These are phyloP conservation scores for Cyberlindnera suaveolens DNA, from an alignment of 805 yeast species.

Conservation along the genomic window DNA sequence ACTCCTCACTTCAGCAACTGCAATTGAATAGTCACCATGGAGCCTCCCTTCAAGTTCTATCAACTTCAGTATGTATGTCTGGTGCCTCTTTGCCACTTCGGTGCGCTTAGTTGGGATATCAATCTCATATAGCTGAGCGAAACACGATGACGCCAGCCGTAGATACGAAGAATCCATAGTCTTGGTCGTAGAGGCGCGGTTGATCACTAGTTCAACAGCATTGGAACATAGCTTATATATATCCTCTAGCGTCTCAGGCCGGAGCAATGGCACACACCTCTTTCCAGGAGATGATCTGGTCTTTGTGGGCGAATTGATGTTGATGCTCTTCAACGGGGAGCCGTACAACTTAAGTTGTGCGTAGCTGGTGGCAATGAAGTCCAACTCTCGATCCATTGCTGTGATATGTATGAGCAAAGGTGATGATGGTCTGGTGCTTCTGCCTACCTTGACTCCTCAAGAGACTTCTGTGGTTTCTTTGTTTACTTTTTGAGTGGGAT, in stretches of 20 bases:
- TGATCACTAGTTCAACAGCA: slow-evolving; percentile 19
- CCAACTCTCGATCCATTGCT: slow-evolving; percentile 18
- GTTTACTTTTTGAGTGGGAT: too few species aligned
- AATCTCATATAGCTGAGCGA: slow-evolving; percentile 17
- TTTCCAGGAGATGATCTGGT: slow-evolving; percentile 8
- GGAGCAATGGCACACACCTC: slow-evolving; percentile 1
- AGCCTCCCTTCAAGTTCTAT: slow-evolving; percentile 18
- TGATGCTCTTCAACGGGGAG: slow-evolving; percentile 18
- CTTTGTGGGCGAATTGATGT: slow-evolving; percentile 20
- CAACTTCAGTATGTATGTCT: slow-evolving; percentile 16
- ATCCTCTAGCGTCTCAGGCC: slow-evolving; percentile 11
- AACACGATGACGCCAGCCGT: slow-evolving; percentile 18
- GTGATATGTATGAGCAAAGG: too few species aligned
- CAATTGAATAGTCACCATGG: slow-evolving; percentile 2
- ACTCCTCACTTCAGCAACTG: slow-evolving; percentile 6
- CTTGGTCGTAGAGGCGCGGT: slow-evolving; percentile 8
- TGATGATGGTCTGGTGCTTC: too few species aligned
- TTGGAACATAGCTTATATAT: slow-evolving; percentile 15
- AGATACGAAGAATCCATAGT: slow-evolving; percentile 15
- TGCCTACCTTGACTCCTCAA: too few species aligned
- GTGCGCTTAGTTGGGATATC: slow-evolving; percentile 3
- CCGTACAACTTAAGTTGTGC: slow-evolving; percentile 16
- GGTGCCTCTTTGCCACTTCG: slow-evolving; percentile 16
- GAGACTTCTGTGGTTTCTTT: too few species aligned
- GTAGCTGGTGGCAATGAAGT: slow-evolving; percentile 20